phyloP scores from a whole-genome alignment of 148 eudicot genomes.

The Drosera capensis region DNA sequence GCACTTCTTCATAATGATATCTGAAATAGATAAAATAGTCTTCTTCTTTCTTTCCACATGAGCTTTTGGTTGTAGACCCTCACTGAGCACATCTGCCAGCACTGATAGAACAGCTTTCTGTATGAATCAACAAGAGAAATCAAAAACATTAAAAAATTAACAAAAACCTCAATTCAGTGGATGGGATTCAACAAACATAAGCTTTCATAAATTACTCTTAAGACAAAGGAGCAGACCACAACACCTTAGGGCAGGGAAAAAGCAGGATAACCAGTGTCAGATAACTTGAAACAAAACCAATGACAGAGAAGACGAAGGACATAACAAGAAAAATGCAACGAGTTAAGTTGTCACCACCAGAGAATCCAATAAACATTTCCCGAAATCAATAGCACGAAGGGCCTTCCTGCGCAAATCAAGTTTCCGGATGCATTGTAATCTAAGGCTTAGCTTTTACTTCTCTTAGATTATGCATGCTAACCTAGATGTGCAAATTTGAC shows the following conservation, averaged over 20 bases:
- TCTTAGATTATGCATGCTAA: no score
- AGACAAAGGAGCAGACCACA: not conserved
- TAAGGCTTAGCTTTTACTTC: no score
- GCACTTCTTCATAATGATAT: conserved; percentile 26
- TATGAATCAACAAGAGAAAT: conserved; percentile 10
- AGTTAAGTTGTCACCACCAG: no score
- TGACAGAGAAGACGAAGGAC: not conserved
- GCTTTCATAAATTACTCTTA: not conserved
- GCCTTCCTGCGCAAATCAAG: no score
- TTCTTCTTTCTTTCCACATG: conserved; percentile 25
- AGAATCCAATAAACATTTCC: no score
- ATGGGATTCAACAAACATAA: not conserved
- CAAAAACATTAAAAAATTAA: conserved; percentile 1
- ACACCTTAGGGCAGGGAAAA: not conserved
- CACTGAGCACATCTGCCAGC: conserved; percentile 20
- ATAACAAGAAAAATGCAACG: no score
- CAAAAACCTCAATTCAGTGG: not conserved
- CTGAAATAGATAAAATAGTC: conserved; percentile 21
- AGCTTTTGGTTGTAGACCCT: conserved; percentile 18
- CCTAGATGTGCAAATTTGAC: no score
- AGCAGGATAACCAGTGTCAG: not conserved
- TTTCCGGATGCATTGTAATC: no score
- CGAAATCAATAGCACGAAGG: no score
- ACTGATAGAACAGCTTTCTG: conserved; percentile 73
- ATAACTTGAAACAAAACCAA: not conserved